Base-by-base conservation (phyloP, 306 rosid species). In the Trichosanthes truncata region DNA sequence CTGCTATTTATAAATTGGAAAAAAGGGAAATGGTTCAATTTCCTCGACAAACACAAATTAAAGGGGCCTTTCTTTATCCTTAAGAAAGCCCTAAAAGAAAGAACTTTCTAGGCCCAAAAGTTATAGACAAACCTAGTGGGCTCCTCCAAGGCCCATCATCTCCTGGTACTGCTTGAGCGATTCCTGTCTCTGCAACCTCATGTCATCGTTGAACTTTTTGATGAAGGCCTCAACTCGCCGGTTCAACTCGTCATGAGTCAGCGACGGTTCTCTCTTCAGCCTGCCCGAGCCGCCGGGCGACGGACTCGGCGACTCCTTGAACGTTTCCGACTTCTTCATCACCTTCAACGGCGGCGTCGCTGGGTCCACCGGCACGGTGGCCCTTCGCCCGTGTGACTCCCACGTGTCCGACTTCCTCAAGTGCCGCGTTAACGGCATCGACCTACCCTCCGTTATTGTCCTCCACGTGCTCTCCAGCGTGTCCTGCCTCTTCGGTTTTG, bases 141-240 rank as follows among this genome's bases (percentile, higher is more conserved):
- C 80, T 67, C 89, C 80, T 67, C 89, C 86, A 21, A 86, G 79
- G 18, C 73, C 72, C 74, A 89, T 23, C 96, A 90, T 92, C 82
- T 88, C 93, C 20, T 86, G 84, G 83, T 90, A 91, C 87, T 93
- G 96, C 36, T 86, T 90, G 86, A 95, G 69, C 75, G 97, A 92
- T 26, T 90, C 96, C 82, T 92, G 96, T 82, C 97, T 88, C 90
- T 95, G 99, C 88, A 95, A 45, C 90, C 97, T 88, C 99, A 95
- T 95, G 76, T 92, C 99, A 79, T 88, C 87, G 77, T 95, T 95
- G 67, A 91, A 90, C 91, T 95, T 95, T 41, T 89, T 91, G 25
- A 95, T 95, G 48, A 95, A 95, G 75, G 99, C 99, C 81, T 95
- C 99, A 15, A 93, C 99, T 79, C 99, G 97, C 56, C 97, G 92